A percentile compares a stretch with the other conserved stretches of the same genome.
These are phyloP conservation scores for Fusarium decemcellulare DNA, from an alignment of 2,329 filamentous ascomycete genomes.

Conservation along the genomic window DNA sequence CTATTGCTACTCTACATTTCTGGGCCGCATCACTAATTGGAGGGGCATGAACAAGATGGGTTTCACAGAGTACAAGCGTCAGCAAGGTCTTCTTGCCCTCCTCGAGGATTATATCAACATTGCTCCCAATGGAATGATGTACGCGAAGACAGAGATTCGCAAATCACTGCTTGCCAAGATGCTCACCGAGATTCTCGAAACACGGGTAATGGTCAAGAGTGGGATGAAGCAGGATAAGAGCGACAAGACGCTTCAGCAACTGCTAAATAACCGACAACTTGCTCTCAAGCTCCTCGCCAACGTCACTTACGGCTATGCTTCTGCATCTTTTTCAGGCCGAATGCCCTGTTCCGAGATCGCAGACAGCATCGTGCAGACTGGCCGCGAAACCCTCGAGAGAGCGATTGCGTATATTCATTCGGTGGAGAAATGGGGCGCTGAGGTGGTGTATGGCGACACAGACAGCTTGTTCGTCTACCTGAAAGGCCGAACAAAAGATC, in stretches of 20 bases:
- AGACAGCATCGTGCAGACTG: conserved; percentile 97
- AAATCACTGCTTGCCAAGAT: conserved; percentile 96
- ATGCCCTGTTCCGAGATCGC: conserved; percentile 99
- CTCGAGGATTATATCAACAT: conserved; percentile 91
- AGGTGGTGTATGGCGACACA: conserved; percentile 98
- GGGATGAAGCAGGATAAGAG: conserved; percentile 96
- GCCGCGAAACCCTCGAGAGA: conserved; percentile 92
- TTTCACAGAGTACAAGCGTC: conserved; percentile 87
- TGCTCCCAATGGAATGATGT: conserved; percentile 97
- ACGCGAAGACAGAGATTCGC: conserved; percentile 85
- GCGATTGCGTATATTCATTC: conserved; percentile 95
- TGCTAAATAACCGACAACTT: conserved; percentile 93
- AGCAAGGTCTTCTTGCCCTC: conserved; percentile 81
- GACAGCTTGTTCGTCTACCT: conserved; percentile 95
- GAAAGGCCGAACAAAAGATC: conserved; percentile 86
- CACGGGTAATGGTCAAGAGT: conserved; percentile 96
- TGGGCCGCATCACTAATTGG: conserved; percentile 89
- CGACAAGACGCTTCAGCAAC: conserved; percentile 85
- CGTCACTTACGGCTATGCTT: conserved; percentile 98
- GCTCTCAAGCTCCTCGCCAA: conserved; percentile 98
- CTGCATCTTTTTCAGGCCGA: conserved; percentile 93
- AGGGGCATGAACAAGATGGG: conserved; percentile 96
- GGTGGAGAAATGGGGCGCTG: conserved; percentile 88
- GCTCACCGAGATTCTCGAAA: conserved; percentile 95
- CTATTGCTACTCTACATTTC: conserved; percentile 97